These are phyloP conservation scores for Fistulifera solaris DNA, from an alignment of 108 stramenopile genomes.

Conservation along the genomic window DNA sequence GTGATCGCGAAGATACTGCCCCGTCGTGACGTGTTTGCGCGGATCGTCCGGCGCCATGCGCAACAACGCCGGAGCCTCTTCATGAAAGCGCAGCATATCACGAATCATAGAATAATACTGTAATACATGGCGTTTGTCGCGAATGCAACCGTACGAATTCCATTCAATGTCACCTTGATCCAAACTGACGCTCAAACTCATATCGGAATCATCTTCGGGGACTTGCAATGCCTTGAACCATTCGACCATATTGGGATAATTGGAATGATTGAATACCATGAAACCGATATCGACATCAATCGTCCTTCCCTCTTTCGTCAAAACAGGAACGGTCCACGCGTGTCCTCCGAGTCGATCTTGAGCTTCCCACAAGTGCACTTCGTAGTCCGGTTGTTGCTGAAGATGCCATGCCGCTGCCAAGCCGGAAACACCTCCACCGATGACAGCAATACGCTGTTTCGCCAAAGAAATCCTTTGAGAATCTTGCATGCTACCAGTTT, in stretches of 20 bases:
- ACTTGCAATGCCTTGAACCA: slow-evolving; percentile 83
- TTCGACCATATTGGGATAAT: slow-evolving; percentile 91
- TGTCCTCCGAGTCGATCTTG: slow-evolving; percentile 78
- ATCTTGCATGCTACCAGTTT: no score
- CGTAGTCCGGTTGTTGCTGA: slow-evolving; percentile 15
- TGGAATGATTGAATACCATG: slow-evolving; percentile 92
- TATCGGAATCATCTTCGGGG: slow-evolving; percentile 59
- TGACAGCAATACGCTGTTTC: slow-evolving; percentile 44
- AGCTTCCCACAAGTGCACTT: slow-evolving; percentile 79
- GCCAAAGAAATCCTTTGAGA: no score
- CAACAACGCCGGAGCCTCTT: slow-evolving; percentile 60
- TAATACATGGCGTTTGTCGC: slow-evolving; percentile 47
- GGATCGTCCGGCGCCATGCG: slow-evolving; percentile 58
- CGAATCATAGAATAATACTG: slow-evolving; percentile 69
- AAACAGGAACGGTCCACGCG: slow-evolving; percentile 48
- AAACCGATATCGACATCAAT: slow-evolving; percentile 92
- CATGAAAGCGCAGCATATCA: slow-evolving; percentile 85
- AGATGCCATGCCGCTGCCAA: slow-evolving; percentile 76
- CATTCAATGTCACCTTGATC: slow-evolving; percentile 86
- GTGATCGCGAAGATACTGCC: slow-evolving; percentile 76
- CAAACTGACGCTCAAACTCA: slow-evolving; percentile 83
- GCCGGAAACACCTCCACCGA: slow-evolving; percentile 73
- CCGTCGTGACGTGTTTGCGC: slow-evolving; percentile 53
- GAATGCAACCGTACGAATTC: slow-evolving; percentile 69
- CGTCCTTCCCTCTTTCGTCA: slow-evolving; percentile 23